Base-by-base conservation (phyloP, 805 yeast genomes). In the Candida argentea region DNA sequence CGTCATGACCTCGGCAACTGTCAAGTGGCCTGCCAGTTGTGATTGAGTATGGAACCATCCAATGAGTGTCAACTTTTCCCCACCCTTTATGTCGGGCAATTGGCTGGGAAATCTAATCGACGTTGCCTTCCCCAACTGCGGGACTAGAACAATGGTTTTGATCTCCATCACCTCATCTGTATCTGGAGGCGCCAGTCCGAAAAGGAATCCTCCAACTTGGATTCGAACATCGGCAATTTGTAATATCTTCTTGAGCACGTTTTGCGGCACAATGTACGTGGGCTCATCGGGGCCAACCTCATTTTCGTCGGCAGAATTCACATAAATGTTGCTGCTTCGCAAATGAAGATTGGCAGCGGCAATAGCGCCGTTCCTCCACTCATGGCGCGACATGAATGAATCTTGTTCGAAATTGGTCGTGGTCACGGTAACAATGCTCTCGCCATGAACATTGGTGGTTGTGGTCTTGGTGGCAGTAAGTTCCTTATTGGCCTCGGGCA, bases 11-110 rank as follows among this genome's bases (percentile, higher is more conserved):
- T 89, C 96, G 20, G 66, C 55, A 0, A 95, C 75, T 5, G 80
- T 60, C 58, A 87, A 67, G 28, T 65, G 61, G 27, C 70, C 68
- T 5, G 66, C 38, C 21, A 82, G 94, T 12, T 70, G 71, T 1
- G 79, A 65, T 48, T 79, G 85, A 0, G 96, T 83, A 48, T 89
- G 96, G n/a, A 91, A 69, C 94, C 95, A 83, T 1, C 98, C 98
- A 11, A 91, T 52, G 4, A 91, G 70, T 43, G 85, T 87, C 20
- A 84, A 50, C 2, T 71, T 80, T 20, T 42, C 33, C 26, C 57
- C 39, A 2, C 37, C 51, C 16, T 43, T 46, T 7, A 69, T 41
- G 4, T 55, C 52, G 2, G 78, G 73, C 3, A 66, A 38, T 16
- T 43, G 34, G 0, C 44, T 40, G 4, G 89, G 75, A 31, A 85